These are phyloP conservation scores for Fraxinus platypoda DNA, from an alignment of 305 asterid genomes.

Conservation along the genomic window DNA sequence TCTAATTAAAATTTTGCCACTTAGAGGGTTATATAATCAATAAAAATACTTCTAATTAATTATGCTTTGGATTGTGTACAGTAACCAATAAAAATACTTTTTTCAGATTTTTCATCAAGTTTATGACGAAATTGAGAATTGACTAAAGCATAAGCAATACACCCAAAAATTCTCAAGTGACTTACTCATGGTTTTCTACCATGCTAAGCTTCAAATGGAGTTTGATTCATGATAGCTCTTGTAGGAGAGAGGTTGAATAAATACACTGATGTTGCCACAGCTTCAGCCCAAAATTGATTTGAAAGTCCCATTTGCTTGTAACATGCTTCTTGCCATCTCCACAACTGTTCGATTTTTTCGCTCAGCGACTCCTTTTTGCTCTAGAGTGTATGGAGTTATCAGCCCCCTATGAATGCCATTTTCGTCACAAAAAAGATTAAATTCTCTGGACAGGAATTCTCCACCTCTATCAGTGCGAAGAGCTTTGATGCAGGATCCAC, in stretches of 20 bases:
- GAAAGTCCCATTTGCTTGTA: neutral
- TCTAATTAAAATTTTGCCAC: neutral
- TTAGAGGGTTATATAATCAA: neutral
- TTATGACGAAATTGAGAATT: neutral
- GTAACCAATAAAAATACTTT: neutral
- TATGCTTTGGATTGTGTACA: neutral
- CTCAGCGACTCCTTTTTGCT: neutral
- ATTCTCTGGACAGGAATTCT: neutral
- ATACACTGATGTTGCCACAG: neutral
- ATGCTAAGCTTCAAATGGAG: neutral
- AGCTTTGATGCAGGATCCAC: neutral
- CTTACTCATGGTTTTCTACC: neutral
- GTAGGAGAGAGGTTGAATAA: neutral
- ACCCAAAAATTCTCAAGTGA: neutral
- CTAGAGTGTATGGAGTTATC: neutral
- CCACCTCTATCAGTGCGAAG: neutral
- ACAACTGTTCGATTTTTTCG: neutral
- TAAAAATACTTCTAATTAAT: neutral
- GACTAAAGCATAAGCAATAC: neutral
- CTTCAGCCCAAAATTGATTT: neutral
- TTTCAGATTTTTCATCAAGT: neutral
- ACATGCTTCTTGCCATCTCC: neutral
- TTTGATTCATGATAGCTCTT: neutral
- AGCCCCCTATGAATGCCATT: neutral
- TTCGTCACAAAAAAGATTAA: neutral